These are phyloP conservation scores for Phanerodontia chrysosporium DNA, from an alignment of 768 basidiomycete genomes.

Conservation along the genomic window DNA sequence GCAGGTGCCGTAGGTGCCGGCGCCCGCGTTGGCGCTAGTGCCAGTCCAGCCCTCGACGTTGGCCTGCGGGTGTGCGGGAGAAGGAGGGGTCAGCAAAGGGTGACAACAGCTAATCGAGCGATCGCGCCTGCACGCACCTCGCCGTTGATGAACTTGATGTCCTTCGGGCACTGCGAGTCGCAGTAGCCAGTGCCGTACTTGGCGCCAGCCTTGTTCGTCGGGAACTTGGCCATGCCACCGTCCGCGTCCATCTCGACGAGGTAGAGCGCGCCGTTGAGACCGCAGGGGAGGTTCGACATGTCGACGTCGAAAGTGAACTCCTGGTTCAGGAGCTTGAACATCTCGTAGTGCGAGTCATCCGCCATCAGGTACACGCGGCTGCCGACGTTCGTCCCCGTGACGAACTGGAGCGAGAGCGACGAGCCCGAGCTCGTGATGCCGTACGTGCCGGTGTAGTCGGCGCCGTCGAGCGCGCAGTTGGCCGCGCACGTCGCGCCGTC, in stretches of 20 bases:
- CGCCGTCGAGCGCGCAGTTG: conserved; percentile 25
- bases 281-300: conserved; percentile 47
- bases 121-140: conserved; percentile 30
- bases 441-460: conserved; percentile 25
- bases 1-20: conserved; percentile 43
- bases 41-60: conserved; percentile 41
- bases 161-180: conserved; percentile 51
- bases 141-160: conserved; percentile 53
- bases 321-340: conserved; percentile 45
- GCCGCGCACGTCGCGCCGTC: conserved; percentile 39
- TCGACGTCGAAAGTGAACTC: conserved; percentile 44
- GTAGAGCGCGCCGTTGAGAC: conserved; percentile 55
- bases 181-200: conserved; percentile 48
- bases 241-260: conserved; percentile 52
- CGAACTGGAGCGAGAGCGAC: conserved; percentile 23
- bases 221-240: conserved; percentile 40
- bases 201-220: conserved; percentile 51
- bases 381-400: conserved; percentile 24
- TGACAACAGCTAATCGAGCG: no score
- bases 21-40: conserved; percentile 38
- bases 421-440: conserved; percentile 25
- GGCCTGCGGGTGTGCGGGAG: conserved; percentile 31
- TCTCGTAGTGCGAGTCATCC: conserved; percentile 35
- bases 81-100: not conserved
- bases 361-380: conserved; percentile 44